Evolutionary conservation across 441 rosid species (phyloP).

Genomic region (Euphorbia schlechtendalii): DNA sequence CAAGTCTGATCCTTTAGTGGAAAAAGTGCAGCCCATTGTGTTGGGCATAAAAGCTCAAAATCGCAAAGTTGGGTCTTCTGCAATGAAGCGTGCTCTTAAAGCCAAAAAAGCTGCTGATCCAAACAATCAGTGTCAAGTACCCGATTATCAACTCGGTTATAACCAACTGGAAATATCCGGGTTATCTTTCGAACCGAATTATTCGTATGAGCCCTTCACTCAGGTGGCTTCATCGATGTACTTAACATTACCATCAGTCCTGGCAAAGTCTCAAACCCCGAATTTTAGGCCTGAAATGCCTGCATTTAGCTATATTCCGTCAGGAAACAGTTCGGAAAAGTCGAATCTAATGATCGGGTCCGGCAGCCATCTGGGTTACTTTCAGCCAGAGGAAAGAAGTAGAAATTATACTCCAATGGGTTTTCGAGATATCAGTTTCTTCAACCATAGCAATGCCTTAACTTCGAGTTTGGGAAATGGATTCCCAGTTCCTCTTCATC

Average conservation of each 20-base stretch:
- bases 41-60: slow-evolving; percentile 36
- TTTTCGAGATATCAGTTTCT: slow-evolving; percentile 18
- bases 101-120: slow-evolving; percentile 27
- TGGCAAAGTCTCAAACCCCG: slow-evolving; percentile 13
- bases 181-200: slow-evolving; percentile 22
- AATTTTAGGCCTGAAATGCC: slow-evolving; percentile 29
- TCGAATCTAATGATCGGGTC: slow-evolving; percentile 25
- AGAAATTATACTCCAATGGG: slow-evolving; percentile 24
- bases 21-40: slow-evolving; percentile 28
- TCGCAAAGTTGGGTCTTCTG: slow-evolving; percentile 19
- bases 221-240: slow-evolving; percentile 39
- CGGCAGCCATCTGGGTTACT: slow-evolving; percentile 29
- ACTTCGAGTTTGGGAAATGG: slow-evolving; percentile 28
- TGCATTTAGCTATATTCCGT: slow-evolving; percentile 28
- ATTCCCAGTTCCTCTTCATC: slow-evolving; percentile 32
- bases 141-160: slow-evolving; percentile 18
- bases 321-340: slow-evolving; percentile 22
- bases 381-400: slow-evolving; percentile 32
- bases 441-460: slow-evolving; percentile 19
- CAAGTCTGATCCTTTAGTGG: slow-evolving; percentile 17
- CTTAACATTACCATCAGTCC: slow-evolving; percentile 29
- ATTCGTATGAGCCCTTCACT: slow-evolving; percentile 21
- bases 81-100: slow-evolving; percentile 17
- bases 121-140: slow-evolving; percentile 14
- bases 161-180: slow-evolving; percentile 24